Evolutionary conservation across 768 basidiomycete species (phyloP).

Genomic region (Russula sp.): DNA sequence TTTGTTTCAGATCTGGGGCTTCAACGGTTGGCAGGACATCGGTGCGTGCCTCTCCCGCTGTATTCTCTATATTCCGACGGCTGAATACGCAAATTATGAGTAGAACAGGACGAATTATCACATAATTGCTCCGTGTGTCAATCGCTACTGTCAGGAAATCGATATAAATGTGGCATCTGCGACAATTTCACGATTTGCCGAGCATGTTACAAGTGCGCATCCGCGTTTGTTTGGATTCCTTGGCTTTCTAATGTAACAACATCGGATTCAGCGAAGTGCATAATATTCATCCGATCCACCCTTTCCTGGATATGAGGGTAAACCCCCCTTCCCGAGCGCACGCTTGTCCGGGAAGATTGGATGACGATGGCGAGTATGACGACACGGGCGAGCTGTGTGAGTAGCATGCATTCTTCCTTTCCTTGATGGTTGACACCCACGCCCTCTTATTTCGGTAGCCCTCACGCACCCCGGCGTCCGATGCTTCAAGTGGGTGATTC

Average conservation of each 20-base stretch:
- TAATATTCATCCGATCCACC: conserved; percentile 84
- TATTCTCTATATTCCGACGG: background rate
- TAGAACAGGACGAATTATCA: conserved; percentile 66
- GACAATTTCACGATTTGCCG: conserved; percentile 73
- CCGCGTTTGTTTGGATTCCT: background rate
- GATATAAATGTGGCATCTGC: conserved; percentile 85
- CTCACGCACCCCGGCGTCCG: conserved; percentile 19
- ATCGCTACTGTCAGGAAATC: conserved; percentile 47
- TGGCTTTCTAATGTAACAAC: conserved; percentile 5
- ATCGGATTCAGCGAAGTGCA: conserved; percentile 63
- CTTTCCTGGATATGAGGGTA: conserved; percentile 78
- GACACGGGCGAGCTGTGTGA: conserved; percentile 18
- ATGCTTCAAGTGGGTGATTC: conserved; percentile 19
- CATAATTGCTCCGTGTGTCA: conserved; percentile 79
- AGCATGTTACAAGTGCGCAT: conserved; percentile 67
- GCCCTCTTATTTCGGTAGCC: conserved; percentile 8
- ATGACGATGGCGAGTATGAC: conserved; percentile 17
- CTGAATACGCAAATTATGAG: conserved; percentile 20
- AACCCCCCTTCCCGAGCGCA: conserved; percentile 34
- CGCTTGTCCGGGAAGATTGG: conserved; percentile 34
- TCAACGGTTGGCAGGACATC: conserved; percentile 79
- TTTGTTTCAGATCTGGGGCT: conserved; percentile 80
- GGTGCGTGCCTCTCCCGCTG: conserved; percentile 42
- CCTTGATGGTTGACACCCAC: background rate
- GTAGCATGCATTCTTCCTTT: background rate